These are phyloP conservation scores for Psidium friedrichsthalianum DNA, from an alignment of 345 rosid genomes.

Conservation along the genomic window DNA sequence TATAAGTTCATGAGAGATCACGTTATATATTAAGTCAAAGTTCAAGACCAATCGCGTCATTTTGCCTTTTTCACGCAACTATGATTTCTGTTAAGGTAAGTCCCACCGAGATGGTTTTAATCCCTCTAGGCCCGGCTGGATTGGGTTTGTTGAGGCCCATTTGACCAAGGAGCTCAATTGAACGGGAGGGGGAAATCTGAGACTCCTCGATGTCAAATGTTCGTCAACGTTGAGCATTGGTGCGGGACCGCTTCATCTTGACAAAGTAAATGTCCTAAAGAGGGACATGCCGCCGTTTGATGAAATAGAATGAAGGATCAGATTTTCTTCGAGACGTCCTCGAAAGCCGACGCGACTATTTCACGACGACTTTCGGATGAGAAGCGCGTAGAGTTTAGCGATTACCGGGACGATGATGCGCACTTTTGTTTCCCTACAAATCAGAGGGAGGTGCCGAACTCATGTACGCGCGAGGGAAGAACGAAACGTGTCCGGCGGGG, in stretches of 20 bases:
- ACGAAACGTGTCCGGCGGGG: background rate
- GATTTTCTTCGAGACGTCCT: background rate
- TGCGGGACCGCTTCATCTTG: background rate
- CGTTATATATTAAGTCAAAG: too few species aligned
- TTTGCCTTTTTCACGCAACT: too few species aligned
- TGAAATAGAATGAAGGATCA: background rate
- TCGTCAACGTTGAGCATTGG: background rate
- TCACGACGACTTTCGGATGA: background rate
- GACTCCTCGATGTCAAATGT: background rate
- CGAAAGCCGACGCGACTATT: fast-evolving
- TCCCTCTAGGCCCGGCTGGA: background rate
- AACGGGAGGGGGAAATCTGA: background rate
- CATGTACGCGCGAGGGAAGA: background rate
- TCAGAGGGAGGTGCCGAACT: background rate
- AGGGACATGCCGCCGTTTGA: too few species aligned
- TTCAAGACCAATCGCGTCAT: too few species aligned
- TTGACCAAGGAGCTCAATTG: background rate
- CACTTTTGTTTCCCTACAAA: background rate
- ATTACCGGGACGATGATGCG: background rate
- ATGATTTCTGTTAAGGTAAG: background rate
- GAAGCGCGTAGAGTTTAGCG: background rate
- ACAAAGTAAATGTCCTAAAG: background rate
- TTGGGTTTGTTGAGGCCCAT: background rate
- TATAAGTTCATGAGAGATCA: too few species aligned
- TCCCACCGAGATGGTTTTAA: background rate